Percentiles rank a stretch among this genome's conserved stretches.
These are phyloP conservation scores for Umbelopsis vinacea DNA, from an alignment of 192 early-diverging fungal genomes.

Conservation along the genomic window DNA sequence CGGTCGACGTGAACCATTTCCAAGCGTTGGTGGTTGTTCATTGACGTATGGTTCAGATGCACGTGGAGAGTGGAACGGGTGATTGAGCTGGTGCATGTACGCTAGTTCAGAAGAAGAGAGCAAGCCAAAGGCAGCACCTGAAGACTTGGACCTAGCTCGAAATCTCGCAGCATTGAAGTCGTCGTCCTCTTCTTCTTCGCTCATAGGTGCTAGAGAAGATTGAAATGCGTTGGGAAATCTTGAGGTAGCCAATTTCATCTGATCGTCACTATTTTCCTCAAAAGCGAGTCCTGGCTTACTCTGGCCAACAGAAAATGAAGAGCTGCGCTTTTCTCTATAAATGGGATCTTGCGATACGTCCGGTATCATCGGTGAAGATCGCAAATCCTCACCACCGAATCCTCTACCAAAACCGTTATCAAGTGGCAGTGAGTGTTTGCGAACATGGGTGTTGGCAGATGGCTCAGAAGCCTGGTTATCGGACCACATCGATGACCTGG, in stretches of 20 bases:
- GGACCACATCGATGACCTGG: slow-evolving; percentile 42
- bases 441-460: background rate
- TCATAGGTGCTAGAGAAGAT: slow-evolving; percentile 41
- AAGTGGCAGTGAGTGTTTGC: background rate
- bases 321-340: slow-evolving; percentile 56
- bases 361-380: slow-evolving; percentile 37
- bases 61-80: slow-evolving; percentile 21
- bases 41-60: slow-evolving; percentile 50
- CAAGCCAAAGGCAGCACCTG: slow-evolving; percentile 66
- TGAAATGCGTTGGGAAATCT: slow-evolving; percentile 40
- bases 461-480: background rate
- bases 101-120: slow-evolving; percentile 46
- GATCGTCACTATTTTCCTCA: slow-evolving; percentile 28
- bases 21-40: background rate
- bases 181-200: slow-evolving; percentile 49
- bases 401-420: slow-evolving; percentile 3
- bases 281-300: slow-evolving; percentile 35
- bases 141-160: slow-evolving; percentile 64
- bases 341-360: slow-evolving; percentile 45
- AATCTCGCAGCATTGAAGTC: slow-evolving; percentile 45
- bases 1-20: background rate
- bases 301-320: slow-evolving; percentile 59
- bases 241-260: slow-evolving; percentile 15
- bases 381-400: slow-evolving; percentile 26
- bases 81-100: background rate